Conservation (phyloP, 139 green algal species). For the Asterochloris sp. region DNA sequence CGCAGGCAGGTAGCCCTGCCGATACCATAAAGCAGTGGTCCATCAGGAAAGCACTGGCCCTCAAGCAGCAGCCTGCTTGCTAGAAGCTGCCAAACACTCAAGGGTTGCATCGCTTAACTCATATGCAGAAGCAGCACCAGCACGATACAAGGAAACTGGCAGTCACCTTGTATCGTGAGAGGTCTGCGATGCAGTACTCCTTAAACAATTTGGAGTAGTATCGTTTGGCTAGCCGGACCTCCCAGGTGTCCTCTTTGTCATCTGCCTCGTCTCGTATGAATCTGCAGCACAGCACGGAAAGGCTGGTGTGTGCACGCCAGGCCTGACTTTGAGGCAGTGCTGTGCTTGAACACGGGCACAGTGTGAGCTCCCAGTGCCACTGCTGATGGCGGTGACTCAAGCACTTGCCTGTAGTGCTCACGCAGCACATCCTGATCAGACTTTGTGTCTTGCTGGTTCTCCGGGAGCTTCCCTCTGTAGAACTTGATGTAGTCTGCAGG, state of each 20-base stretch:
- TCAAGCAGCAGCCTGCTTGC: no score
- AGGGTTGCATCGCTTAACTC: no score
- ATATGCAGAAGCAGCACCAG: background rate
- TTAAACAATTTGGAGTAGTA: constrained; percentile 91
- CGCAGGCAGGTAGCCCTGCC: no score
- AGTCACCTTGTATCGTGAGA: constrained; percentile 56
- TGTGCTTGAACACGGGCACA: background rate
- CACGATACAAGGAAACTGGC: no score
- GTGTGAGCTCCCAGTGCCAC: background rate
- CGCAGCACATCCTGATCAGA: constrained; percentile 53
- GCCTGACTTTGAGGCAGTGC: background rate
- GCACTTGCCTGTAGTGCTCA: constrained; percentile 49
- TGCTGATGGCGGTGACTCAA: background rate
- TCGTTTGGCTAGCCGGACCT: constrained; percentile 57
- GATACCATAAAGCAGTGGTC: no score
- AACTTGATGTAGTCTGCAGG: constrained; percentile 5
- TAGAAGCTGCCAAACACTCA: no score
- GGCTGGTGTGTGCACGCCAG: background rate
- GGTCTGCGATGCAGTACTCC: constrained; percentile 89
- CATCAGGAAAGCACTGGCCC: no score
- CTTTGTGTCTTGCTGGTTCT: constrained; percentile 25
- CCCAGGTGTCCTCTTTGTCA: constrained; percentile 56
- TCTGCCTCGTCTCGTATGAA: constrained; percentile 65
- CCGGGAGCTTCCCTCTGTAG: constrained; percentile 5
- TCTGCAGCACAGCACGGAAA: constrained; percentile 21